Base-by-base conservation (phyloP, 345 rosid species). In the Eucalyptus cloeziana region DNA sequence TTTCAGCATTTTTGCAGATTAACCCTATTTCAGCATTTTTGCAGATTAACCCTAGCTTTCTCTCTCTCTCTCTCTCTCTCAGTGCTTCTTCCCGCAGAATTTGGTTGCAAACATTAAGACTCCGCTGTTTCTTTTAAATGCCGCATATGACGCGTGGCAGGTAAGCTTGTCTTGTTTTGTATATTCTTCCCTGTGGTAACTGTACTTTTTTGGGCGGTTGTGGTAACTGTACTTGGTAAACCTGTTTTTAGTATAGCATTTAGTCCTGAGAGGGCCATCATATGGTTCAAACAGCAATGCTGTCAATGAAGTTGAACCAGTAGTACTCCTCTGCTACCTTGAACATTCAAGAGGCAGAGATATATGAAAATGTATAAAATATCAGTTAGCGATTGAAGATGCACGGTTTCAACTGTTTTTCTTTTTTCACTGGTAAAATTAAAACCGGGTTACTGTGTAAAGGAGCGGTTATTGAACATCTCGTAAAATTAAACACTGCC, bases 41-140 rank as follows among this genome's bases (percentile, higher is more conserved):
- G 56, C 40, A 7, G 58, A 52, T 21, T 21, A 52, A 52, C 58
- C 58, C 58, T 52, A 21, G 25, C 58, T 52, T 19, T 51, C 54
- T 51, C 91, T 67, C n/a, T 49, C 51, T 89, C 58, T 52, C 88
- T 47, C 52, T 87, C 50, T 49, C 16, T 89, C 15, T 76, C 91
- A 97, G 97, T 97, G 99, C 94, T 97, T 97, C 94, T 97, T 97
- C 92, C 97, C 99, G 13, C 97, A 97, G 91, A 95, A 96, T 91
- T 86, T 94, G 89, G 91, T 97, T 30, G 93, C 94, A 49, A 91
- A 91, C 89, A 92, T 97, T 49, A 94, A 94, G 91, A 94, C 99
- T 30, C 98, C 99, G 13, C 88, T 95, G 91, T 96, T 96, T 90
- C 92, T 97, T 90, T 94, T 97, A 90, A 97, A 97, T 90, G 92